A percentile compares a stretch with the other conserved stretches of the same genome.
phyloP scores from a whole-genome alignment of 1,139 yeast species.

The Meyerozyma athensensis region DNA sequence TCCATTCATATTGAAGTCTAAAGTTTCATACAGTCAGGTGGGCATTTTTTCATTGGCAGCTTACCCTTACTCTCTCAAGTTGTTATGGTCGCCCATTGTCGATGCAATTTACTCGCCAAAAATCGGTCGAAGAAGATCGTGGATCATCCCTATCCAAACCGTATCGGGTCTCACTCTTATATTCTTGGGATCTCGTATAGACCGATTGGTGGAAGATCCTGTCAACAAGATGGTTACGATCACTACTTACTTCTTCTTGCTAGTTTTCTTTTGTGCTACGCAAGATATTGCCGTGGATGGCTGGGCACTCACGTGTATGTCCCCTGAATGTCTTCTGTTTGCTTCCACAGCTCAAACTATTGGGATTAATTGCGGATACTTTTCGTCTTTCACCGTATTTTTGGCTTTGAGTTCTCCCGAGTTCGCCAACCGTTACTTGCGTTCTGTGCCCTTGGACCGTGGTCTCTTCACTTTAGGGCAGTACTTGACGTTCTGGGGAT shows the following conservation, averaged over 20 bases:
- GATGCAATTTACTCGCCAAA: conserved; percentile 71
- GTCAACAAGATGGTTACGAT: conserved; percentile 49
- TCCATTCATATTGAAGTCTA: conserved; percentile 84
- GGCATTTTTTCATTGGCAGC: conserved; percentile 90
- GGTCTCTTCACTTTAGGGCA: conserved; percentile 73
- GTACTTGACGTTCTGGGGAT: conserved; percentile 76
- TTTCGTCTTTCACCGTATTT: conserved; percentile 84
- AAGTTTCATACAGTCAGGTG: conserved; percentile 81
- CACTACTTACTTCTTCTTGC: conserved; percentile 61
- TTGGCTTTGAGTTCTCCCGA: conserved; percentile 88
- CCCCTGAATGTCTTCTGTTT: conserved; percentile 75
- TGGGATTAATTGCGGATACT: conserved; percentile 91
- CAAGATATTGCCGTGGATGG: conserved; percentile 99
- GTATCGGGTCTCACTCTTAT: conserved; percentile 68
- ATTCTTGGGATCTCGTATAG: conserved; percentile 56
- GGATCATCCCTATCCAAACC: conserved; percentile 92
- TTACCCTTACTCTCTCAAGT: conserved; percentile 88
- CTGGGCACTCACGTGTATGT: conserved; percentile 89
- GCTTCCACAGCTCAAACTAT: conserved; percentile 98
- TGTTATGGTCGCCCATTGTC: conserved; percentile 94
- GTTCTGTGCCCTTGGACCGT: conserved; percentile 52
- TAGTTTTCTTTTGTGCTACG: conserved; percentile 90
- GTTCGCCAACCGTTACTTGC: conserved; percentile 79
- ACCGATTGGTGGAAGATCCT: conserved; percentile 52
- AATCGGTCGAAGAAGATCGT: conserved; percentile 80